phyloP scores from a whole-genome alignment of 495 filamentous ascomycete genomes.

The Cladorrhinum samala region DNA sequence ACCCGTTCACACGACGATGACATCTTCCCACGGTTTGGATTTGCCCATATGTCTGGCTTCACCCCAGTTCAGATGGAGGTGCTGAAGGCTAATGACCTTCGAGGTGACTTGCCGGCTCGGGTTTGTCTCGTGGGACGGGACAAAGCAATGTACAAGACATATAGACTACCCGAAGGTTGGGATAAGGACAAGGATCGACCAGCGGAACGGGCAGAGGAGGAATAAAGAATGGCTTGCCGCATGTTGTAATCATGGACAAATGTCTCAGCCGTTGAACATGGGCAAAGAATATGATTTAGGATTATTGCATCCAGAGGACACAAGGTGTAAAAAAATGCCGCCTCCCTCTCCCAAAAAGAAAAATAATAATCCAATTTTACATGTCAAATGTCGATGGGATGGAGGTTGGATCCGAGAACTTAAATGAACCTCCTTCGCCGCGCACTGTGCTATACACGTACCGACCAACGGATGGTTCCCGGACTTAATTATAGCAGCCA shows the following conservation, averaged over 20 bases:
- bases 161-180: conserved; percentile 29
- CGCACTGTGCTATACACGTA: conserved; percentile 5
- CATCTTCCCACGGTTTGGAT: conserved; percentile 15
- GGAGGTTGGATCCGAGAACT: neutral
- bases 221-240: too few relatives aligned
- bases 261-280: too few relatives aligned
- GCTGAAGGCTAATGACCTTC: conserved; percentile 26
- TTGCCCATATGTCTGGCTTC: conserved; percentile 33
- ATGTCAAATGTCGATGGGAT: too few relatives aligned
- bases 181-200: neutral
- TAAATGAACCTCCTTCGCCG: neutral
- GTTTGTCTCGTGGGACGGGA: conserved; percentile 43
- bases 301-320: too few relatives aligned
- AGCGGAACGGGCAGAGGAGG: neutral
- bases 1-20: neutral
- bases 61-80: conserved; percentile 43
- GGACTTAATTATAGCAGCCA: neutral
- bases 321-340: too few relatives aligned
- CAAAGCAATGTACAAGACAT: conserved; percentile 36
- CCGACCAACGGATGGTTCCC: neutral
- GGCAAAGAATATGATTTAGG: too few relatives aligned
- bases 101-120: conserved; percentile 33
- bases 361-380: too few relatives aligned
- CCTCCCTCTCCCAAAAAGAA: too few relatives aligned
- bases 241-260: too few relatives aligned